Evolutionary conservation across 306 rosid genomes (phyloP), one percentile per base, ranked within the genome.

Genomic region (Mimosa pudica): DNA sequence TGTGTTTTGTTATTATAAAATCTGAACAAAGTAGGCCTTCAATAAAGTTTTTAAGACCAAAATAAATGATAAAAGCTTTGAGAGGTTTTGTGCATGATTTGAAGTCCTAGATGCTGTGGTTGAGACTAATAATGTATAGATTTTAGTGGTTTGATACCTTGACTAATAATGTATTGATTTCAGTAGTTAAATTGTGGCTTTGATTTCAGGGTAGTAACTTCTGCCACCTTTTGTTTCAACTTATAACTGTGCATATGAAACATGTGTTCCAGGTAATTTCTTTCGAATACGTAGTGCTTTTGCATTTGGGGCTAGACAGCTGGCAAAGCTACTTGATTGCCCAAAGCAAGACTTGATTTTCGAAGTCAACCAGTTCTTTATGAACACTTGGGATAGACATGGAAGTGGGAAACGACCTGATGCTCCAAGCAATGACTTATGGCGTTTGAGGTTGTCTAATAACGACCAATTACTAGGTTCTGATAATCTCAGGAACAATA

Each of bases 221-320:
- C 17, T 73, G 1, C 48, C 3, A 24, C 32, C 58, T 78, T 63
- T 44, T 36, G 5, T 71, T 49, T n/a, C 17, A 60, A 73, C 78
- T 84, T 71, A 74, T 73, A 64, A 80, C 47, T 71, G 74, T 71
- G 51, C 77, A 14, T 69, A 10, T 51, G 78, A 45, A 80, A 18
- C 69, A 16, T 35, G 69, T 79, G 77, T 79, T 85, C 80, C 91
- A 96, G 99, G 99, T 79, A 96, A 96, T 85, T 96, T 96, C 88
- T 96, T 88, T 87, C 87, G 99, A 85, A 96, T 96, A 75, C 97
- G 99, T 84, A 96, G 99, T 86, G 99, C 99, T 77, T 93, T 96
- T 85, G 90, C 94, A 12, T 96, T 91, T 87, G 99, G 99, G 79
- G 94, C 97, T 78, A 93, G 90, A 84, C 82, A 84, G 82, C 89